A percentile compares a stretch with the other conserved stretches of the same genome.
Conservation (phyloP, 2,329 filamentous ascomycete species). For the Cylindrodendrum hubeiense region DNA sequence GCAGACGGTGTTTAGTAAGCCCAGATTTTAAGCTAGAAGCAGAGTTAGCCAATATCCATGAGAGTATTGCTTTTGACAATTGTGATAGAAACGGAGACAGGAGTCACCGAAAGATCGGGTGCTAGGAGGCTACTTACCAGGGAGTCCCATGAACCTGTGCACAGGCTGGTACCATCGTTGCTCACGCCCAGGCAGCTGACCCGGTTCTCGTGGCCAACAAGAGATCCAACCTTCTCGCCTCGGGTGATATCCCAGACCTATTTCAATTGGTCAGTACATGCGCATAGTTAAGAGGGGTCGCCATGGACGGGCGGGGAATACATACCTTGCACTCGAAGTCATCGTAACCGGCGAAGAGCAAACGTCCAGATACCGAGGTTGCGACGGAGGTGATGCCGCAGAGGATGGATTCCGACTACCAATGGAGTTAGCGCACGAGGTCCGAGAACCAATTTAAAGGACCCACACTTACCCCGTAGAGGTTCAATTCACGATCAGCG, state of each 20-base stretch:
- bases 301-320: neutral
- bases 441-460: constrained; percentile 14
- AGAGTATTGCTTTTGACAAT: neutral
- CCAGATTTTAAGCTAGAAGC: constrained; percentile 85
- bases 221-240: constrained; percentile 95
- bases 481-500: constrained; percentile 83
- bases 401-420: constrained; percentile 92
- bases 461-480: constrained; percentile 72
- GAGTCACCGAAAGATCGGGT: no score
- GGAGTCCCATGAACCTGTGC: constrained; percentile 99
- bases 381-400: constrained; percentile 99
- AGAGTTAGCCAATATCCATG: constrained; percentile 24
- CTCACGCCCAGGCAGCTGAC: constrained; percentile 99
- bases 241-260: constrained; percentile 98
- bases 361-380: constrained; percentile 94
- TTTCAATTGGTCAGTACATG: constrained; percentile 25
- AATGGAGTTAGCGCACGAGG: constrained; percentile 31
- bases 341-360: constrained; percentile 97
- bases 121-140: constrained; percentile 74
- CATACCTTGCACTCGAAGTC: constrained; percentile 99
- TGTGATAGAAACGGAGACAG: no score
- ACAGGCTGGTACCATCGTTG: constrained; percentile 98
- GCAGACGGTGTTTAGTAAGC: constrained; percentile 70
- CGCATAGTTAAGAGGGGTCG: neutral
- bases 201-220: constrained; percentile 98